phyloP scores from a whole-genome alignment of 176 grass and related monocot genomes.

The Canna indica region DNA sequence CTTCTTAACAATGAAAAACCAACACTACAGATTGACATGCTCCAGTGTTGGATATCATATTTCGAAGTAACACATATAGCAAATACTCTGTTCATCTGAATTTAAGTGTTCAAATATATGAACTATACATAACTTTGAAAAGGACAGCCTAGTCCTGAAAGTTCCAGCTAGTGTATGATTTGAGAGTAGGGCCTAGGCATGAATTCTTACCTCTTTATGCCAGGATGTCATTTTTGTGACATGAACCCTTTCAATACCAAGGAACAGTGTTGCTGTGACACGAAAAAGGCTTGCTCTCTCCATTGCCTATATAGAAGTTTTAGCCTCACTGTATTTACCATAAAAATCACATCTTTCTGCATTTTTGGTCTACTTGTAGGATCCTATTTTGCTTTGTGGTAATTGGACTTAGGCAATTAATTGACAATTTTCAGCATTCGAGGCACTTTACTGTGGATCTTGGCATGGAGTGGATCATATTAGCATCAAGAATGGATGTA shows the following conservation, averaged over 20 bases:
- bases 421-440: slow-evolving; percentile 48
- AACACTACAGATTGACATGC: not conserved
- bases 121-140: not conserved
- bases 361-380: not conserved
- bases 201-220: not conserved
- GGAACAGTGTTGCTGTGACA: not conserved
- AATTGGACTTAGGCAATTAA: not conserved
- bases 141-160: not conserved
- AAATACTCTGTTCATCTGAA: not conserved
- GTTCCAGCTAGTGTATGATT: not conserved
- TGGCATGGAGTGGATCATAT: slow-evolving; percentile 67
- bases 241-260: not conserved
- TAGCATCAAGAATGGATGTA: slow-evolving; percentile 45
- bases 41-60: not conserved
- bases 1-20: not conserved
- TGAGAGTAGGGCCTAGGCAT: not conserved
- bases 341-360: not conserved
- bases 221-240: not conserved
- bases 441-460: slow-evolving; percentile 55
- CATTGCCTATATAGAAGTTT: not conserved
- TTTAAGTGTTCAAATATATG: not conserved
- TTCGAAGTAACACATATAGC: not conserved
- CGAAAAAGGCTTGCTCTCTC: not conserved
- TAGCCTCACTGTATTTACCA: not conserved
- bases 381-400: not conserved